These are phyloP conservation scores for Sugiyamaella xylanicola DNA, from an alignment of 1,139 yeast species.

Conservation along the genomic window DNA sequence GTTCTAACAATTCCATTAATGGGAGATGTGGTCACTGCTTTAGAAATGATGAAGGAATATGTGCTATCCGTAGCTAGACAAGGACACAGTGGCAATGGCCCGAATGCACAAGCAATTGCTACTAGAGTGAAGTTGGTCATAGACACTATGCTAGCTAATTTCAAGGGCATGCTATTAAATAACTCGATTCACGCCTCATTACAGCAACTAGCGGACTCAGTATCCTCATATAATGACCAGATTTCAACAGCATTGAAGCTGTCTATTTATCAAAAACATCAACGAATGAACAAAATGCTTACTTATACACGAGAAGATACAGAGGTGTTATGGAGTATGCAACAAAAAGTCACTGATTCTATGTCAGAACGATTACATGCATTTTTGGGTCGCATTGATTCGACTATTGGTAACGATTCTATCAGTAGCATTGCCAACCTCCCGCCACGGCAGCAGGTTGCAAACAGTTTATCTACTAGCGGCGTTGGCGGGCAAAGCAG, in stretches of 20 bases:
- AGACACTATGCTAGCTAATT: conserved; percentile 49
- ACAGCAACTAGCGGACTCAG: conserved; percentile 48
- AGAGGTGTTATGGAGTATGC: conserved; percentile 36
- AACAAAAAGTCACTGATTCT: conserved; percentile 30
- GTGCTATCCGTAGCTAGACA: conserved; percentile 37
- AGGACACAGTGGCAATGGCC: conserved; percentile 9
- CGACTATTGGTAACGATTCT: conserved; percentile 18
- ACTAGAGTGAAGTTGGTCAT: conserved; percentile 43
- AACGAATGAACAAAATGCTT: conserved; percentile 45
- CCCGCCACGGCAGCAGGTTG: background rate
- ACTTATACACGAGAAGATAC: conserved; percentile 31
- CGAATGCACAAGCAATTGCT: conserved; percentile 28
- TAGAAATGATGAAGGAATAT: conserved; percentile 53
- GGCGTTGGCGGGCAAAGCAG: background rate
- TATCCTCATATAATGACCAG: conserved; percentile 52
- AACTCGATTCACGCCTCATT: conserved; percentile 50
- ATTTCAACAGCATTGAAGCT: conserved; percentile 49
- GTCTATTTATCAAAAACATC: conserved; percentile 47
- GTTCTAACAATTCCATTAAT: conserved; percentile 65
- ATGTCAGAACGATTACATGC: conserved; percentile 33
- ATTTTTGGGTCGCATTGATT: conserved; percentile 33
- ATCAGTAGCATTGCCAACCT: background rate
- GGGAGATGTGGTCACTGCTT: conserved; percentile 57
- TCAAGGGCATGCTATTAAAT: conserved; percentile 59
- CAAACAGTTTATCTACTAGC: background rate